These are phyloP conservation scores for Ustilago bromivora DNA, from an alignment of 1,284 basidiomycete genomes.

Conservation along the genomic window DNA sequence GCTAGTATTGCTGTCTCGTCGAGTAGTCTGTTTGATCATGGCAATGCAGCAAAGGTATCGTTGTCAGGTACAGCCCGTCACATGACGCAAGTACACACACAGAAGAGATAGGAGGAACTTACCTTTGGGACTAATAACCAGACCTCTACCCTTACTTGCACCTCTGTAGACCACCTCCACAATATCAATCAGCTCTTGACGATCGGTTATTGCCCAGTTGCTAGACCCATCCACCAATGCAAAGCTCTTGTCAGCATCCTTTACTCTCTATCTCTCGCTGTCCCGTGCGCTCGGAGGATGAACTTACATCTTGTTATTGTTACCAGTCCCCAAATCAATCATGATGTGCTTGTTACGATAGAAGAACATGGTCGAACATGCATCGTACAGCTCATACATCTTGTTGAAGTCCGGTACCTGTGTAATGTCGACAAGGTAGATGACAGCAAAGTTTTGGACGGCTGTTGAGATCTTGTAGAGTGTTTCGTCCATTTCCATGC, in stretches of 20 bases:
- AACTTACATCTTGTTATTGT: slow-evolving; percentile 92
- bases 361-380: slow-evolving; percentile 63
- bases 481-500: slow-evolving; percentile 99
- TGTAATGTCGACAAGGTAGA: slow-evolving; percentile 95
- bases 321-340: slow-evolving; percentile 99
- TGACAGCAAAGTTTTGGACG: slow-evolving; percentile 97
- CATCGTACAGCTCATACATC: slow-evolving; percentile 73
- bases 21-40: slow-evolving; percentile 52
- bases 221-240: slow-evolving; percentile 9
- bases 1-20: slow-evolving; percentile 59
- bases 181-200: slow-evolving; percentile 84
- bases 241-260: not conserved
- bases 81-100: not conserved
- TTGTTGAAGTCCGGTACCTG: slow-evolving; percentile 98
- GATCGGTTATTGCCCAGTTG: slow-evolving; percentile 68
- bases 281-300: not conserved
- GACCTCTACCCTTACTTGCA: slow-evolving; percentile 95
- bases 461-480: slow-evolving; percentile 91
- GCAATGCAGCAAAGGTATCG: not conserved
- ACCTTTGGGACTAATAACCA: slow-evolving; percentile 97
- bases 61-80: not conserved
- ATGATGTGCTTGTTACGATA: slow-evolving; percentile 96
- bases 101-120: slow-evolving; percentile 5
- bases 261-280: not conserved
- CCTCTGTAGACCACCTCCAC: slow-evolving; percentile 98